phyloP scores from a whole-genome alignment of 2,329 filamentous ascomycete genomes.

The Ploettnerulaceae sp. region DNA sequence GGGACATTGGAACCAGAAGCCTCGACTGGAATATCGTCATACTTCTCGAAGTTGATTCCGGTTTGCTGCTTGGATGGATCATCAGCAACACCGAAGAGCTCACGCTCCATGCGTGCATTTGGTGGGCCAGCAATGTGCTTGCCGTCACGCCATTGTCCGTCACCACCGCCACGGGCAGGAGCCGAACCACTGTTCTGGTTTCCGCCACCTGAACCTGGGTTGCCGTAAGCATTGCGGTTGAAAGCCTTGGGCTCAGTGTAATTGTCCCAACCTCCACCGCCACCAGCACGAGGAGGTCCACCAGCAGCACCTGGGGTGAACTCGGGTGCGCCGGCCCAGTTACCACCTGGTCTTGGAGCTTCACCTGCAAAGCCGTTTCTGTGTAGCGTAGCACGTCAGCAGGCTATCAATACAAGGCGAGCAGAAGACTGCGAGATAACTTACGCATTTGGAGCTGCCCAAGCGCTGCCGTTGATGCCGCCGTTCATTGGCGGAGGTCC shows the following conservation, averaged over 20 bases:
- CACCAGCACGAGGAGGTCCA: constrained; percentile 15
- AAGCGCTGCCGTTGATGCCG: constrained; percentile 58
- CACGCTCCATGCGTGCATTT: constrained; percentile 87
- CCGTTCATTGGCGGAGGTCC: constrained; percentile 35
- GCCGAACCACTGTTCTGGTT: constrained; percentile 35
- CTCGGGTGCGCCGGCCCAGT: constrained; percentile 36
- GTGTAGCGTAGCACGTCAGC: constrained; percentile 34
- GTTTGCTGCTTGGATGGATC: constrained; percentile 94
- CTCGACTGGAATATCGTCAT: constrained; percentile 98
- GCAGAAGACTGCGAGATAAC: constrained; percentile 29
- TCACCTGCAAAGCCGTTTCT: constrained; percentile 45
- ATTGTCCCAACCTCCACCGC: constrained; percentile 35
- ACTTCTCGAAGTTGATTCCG: constrained; percentile 99
- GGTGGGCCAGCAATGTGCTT: constrained; percentile 89
- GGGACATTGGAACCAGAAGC: constrained; percentile 91
- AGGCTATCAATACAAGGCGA: constrained; percentile 16
- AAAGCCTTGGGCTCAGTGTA: constrained; percentile 21
- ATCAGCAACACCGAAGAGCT: constrained; percentile 87
- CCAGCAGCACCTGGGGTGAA: constrained; percentile 34
- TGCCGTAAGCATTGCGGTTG: constrained; percentile 56
- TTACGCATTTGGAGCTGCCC: constrained; percentile 49
- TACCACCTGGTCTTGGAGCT: constrained; percentile 27
- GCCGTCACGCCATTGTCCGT: constrained; percentile 94
- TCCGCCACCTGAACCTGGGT: constrained; percentile 38
- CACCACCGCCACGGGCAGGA: constrained; percentile 75